Base-by-base conservation (phyloP, 2,329 filamentous ascomycete genomes). In the Penicillium brasilianum region DNA sequence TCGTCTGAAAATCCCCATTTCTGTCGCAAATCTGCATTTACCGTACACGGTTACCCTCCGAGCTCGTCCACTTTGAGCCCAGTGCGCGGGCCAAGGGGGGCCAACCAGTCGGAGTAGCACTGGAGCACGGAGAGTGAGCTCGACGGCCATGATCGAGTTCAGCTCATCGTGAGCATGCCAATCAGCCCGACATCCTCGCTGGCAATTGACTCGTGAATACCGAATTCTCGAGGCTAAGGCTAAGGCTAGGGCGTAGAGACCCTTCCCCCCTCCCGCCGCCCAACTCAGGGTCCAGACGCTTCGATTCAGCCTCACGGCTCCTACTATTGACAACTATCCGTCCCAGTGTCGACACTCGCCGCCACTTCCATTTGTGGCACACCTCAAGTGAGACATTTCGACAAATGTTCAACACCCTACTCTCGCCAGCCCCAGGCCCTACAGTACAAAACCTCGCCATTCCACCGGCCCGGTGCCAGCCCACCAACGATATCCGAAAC, bases 301-400 rank as follows among this genome's bases (percentile, higher is more conserved):
- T 48, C 44, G 8, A 48, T 30, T 48, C 16, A 48, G 25, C 44
- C 25, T 48, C 44, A 30, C 8, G 14, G 25, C n/a, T 48, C 5
- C 44, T 25, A 48, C 44, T 48, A 48, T 48, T 48, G 44, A 48
- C 7, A n/a, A 18, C 44, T n/a, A 48, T 48, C 20, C 43, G 43
- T 46, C 6, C 6, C 25, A 28, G 25, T 28, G 3, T 16, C 22
- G 5, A 43, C 4, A 43, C 39, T 28, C 8, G 22, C 43, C 13
- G 22, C 20, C 18, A 48, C 44, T 30, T 48, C 25, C 44, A 30
- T 25, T 3, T 30, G 14, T 30, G 14, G 44, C 44, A 48, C 44
- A 28, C 44, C 25, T 9, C 8, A 25, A 28, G 14, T 16, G 16
- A 8, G n/a, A n/a, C 13, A 8, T 41, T 9, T 41, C 37, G 18